These are phyloP conservation scores for Daphne laureola DNA, from an alignment of 441 rosid genomes.

Conservation along the genomic window DNA sequence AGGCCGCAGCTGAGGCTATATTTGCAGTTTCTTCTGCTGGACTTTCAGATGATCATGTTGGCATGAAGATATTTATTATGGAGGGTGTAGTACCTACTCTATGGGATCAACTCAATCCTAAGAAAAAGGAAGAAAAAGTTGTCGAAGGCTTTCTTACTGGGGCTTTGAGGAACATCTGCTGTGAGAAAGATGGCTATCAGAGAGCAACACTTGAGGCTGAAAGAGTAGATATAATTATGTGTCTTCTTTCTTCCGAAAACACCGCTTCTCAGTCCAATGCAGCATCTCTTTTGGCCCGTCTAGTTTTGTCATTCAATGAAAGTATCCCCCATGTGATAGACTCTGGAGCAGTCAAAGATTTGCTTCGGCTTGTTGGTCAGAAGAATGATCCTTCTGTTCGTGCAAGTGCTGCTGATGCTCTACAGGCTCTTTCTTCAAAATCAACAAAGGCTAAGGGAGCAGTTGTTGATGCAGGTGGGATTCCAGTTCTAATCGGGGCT, in stretches of 20 bases:
- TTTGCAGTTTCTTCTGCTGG: constrained; percentile 80
- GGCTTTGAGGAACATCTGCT: constrained; percentile 82
- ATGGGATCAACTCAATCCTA: constrained; percentile 70
- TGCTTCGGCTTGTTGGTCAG: constrained; percentile 55
- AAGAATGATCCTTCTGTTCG: constrained; percentile 53
- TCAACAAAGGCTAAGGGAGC: constrained; percentile 59
- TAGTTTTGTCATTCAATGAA: constrained; percentile 57
- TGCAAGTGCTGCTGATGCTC: constrained; percentile 77
- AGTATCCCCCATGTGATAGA: constrained; percentile 65
- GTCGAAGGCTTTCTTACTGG: constrained; percentile 81
- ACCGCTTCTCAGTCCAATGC: constrained; percentile 74
- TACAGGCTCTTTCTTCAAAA: constrained; percentile 71
- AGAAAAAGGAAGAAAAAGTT: constrained; percentile 52
- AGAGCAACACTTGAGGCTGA: constrained; percentile 64
- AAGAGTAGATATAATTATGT: constrained; percentile 64
- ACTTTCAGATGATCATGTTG: constrained; percentile 69
- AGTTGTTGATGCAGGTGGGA: constrained; percentile 51
- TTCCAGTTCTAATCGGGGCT: constrained; percentile 64
- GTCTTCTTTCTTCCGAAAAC: constrained; percentile 73
- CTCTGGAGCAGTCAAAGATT: constrained; percentile 64
- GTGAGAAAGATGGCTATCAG: constrained; percentile 73
- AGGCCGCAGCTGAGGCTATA: constrained; percentile 79
- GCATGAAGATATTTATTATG: constrained; percentile 75
- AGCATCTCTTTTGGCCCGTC: constrained; percentile 82
- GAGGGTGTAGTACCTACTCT: constrained; percentile 79